Percentiles rank a stretch among this genome's conserved stretches.
Evolutionary conservation across 306 rosid species (phyloP).

Genomic region (Medicago ruthenica): DNA sequence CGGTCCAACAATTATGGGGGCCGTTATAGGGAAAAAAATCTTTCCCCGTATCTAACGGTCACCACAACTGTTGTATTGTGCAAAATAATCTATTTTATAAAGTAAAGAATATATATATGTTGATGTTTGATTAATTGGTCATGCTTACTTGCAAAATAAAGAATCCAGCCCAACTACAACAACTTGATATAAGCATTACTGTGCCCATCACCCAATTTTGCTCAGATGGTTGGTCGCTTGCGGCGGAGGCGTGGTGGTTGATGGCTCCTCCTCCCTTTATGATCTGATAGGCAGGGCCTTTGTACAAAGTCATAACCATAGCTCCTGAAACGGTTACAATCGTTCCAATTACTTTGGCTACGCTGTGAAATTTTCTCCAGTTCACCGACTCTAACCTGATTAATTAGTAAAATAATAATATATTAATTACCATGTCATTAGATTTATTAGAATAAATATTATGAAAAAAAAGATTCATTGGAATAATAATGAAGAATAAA

Average conservation of each 20-base stretch:
- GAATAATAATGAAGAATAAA: constrained; percentile 7
- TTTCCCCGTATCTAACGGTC: background rate
- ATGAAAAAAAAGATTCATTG: background rate
- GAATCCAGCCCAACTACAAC: constrained; percentile 87
- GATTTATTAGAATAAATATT: no score
- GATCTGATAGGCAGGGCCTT: constrained; percentile 78
- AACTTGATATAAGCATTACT: constrained; percentile 68
- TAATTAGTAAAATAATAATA: background rate
- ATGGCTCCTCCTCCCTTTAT: constrained; percentile 51
- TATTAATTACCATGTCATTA: background rate
- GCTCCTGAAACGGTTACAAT: constrained; percentile 84
- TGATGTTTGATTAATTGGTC: background rate
- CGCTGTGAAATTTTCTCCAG: constrained; percentile 64
- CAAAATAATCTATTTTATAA: no score
- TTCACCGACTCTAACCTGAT: constrained; percentile 84
- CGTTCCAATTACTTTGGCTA: constrained; percentile 88
- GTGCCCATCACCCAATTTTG: constrained; percentile 84
- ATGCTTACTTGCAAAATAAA: constrained; percentile 85
- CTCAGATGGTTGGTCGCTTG: constrained; percentile 42
- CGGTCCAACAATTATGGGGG: background rate
- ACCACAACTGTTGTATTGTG: background rate
- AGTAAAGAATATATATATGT: no score
- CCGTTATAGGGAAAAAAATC: background rate
- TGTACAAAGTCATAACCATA: constrained; percentile 95
- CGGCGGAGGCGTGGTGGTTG: constrained; percentile 32